Base-by-base conservation (phyloP, 805 yeast species). In the Ogataea methylovora region DNA sequence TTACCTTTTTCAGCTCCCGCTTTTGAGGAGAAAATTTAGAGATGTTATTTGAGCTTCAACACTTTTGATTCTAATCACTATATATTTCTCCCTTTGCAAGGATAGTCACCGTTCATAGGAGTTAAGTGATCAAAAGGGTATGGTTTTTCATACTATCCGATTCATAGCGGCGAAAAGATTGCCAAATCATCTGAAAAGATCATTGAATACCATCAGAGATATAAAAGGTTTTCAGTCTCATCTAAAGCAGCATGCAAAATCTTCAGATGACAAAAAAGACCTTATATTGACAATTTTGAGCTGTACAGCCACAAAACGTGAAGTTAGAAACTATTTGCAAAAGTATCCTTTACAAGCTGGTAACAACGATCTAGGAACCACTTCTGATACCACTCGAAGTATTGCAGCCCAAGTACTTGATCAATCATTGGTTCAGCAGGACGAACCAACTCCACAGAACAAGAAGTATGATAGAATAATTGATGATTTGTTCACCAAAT, bases 301-400 rank as follows among this genome's bases (percentile, higher is more conserved):
- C 48, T 79, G 95, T 2, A 84, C 97, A 4, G 94, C 97, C 5
- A 90, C 97, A 1, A 88, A 86, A 54, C 67, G 98, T 40, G 97
- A 90, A 51, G 95, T 95, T 5, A 71, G 75, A 42, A 82, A 80
- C 43, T 90, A 88, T 51, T 60, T 90, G 30, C 64, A 73, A 24
- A 84, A 80, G 50, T 90, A 88, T 51, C 70, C 75, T 30, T 56
- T 67, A n/a, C 46, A 61, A 22, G 49, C 54, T 24, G 55, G 53
- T 22, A 8, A 21, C 6, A 13, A 13, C 8, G n/a, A 21, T 13
- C n/a, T n/a, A n/a, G n/a, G n/a, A n/a, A n/a, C n/a, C n/a, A n/a
- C n/a, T n/a, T n/a, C n/a, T 10, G 22, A 28, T 4, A 24, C 12
- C 13, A 9, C 22, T 25, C 21, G 21, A 19, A 17, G 21, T 19